phyloP scores from a whole-genome alignment of 257 asterid species.

The Handroanthus guayacan region DNA sequence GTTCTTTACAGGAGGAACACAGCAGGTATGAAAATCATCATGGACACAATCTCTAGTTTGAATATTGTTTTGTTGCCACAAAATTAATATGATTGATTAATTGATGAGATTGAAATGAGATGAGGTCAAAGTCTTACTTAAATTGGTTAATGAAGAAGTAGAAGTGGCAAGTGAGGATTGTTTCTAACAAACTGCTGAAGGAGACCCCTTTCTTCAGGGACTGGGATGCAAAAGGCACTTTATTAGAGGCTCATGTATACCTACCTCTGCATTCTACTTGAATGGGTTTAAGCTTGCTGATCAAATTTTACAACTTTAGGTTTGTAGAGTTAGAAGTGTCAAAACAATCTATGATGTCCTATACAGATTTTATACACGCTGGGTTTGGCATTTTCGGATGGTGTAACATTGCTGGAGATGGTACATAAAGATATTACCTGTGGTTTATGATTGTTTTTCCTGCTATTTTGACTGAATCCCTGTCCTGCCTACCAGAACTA shows the following conservation, averaged over 20 bases:
- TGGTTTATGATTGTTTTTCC: neutral
- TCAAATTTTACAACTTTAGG: neutral
- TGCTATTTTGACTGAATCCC: neutral
- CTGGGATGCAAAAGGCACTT: neutral
- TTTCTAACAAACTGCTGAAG: neutral
- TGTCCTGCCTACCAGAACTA: neutral
- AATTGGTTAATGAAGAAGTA: neutral
- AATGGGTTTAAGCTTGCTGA: neutral
- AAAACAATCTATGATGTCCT: no score
- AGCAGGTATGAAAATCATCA: neutral
- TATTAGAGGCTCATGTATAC: neutral
- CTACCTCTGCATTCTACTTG: neutral
- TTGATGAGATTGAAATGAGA: slow-evolving; percentile 2
- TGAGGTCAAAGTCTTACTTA: neutral
- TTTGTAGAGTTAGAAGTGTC: no score
- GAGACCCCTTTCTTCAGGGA: neutral
- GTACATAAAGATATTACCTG: neutral
- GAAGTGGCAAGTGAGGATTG: neutral
- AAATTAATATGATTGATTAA: slow-evolving; percentile 16
- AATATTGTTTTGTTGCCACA: neutral
- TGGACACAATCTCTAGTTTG: slow-evolving; percentile 13
- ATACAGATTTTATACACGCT: no score
- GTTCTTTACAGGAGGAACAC: neutral
- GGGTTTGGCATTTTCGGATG: no score
- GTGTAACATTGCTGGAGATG: no score